Percentiles rank a stretch among this genome's conserved stretches.
phyloP scores from a whole-genome alignment of 257 asterid species.

The Nicotiana attenuata region DNA sequence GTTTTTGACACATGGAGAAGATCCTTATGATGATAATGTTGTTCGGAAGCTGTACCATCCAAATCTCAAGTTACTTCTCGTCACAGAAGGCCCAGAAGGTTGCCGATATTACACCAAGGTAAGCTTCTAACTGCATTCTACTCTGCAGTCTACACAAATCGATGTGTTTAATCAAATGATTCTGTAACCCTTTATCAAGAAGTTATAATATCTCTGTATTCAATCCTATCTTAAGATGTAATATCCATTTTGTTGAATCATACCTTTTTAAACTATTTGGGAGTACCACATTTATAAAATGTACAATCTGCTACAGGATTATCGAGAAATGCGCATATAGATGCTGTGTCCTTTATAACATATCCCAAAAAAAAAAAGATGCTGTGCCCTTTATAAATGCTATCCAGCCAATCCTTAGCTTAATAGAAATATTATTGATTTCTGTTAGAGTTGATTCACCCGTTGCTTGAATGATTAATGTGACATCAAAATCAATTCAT shows the following conservation, averaged over 20 bases:
- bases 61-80: slow-evolving; percentile 76
- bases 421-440: not conserved
- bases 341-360: not conserved
- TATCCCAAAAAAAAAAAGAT: not conserved
- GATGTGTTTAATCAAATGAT: not conserved
- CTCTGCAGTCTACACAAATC: not conserved
- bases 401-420: not conserved
- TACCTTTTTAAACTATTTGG: not conserved
- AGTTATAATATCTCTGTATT: not conserved
- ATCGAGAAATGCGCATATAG: not conserved
- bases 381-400: not conserved
- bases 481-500: too few species aligned
- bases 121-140: slow-evolving; percentile 10
- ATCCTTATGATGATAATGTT: slow-evolving; percentile 82
- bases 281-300: not conserved
- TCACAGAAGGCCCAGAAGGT: slow-evolving; percentile 95
- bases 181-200: not conserved
- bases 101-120: slow-evolving; percentile 98
- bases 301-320: not conserved
- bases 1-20: slow-evolving; percentile 87
- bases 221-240: not conserved
- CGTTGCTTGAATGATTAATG: not conserved
- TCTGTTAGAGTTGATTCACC: not conserved
- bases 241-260: not conserved
- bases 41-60: slow-evolving; percentile 83